A percentile compares a stretch with the other conserved stretches of the same genome.
phyloP scores from a whole-genome alignment of 345 rosid species.

The Trapa incisa region DNA sequence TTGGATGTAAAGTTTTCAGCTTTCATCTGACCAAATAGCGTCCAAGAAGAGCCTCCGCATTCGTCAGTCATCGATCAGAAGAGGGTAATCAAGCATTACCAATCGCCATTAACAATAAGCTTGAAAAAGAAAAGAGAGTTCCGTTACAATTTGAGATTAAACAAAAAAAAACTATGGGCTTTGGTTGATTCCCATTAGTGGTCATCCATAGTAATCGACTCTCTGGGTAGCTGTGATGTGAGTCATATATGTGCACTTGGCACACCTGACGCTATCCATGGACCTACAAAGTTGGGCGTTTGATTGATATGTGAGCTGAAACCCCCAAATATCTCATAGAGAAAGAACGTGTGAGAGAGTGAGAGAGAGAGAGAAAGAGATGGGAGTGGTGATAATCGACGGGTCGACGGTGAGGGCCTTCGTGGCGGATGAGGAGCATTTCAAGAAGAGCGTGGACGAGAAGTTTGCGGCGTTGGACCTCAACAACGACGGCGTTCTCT shows the following conservation, averaged over 20 bases:
- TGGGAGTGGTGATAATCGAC: constrained; percentile 18
- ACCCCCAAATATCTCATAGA: background rate
- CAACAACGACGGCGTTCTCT: constrained; percentile 15
- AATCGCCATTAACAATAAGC: no score
- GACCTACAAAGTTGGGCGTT: background rate
- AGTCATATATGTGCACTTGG: no score
- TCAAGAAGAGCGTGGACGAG: constrained; percentile 15
- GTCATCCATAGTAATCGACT: no score
- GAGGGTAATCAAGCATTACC: background rate
- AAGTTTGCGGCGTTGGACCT: constrained; percentile 12
- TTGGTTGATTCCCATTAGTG: no score
- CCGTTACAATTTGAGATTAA: background rate
- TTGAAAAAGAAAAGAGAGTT: no score
- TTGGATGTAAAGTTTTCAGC: no score
- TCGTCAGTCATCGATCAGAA: no score
- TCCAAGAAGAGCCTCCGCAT: no score
- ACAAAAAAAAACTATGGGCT: background rate
- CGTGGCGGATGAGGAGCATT: constrained; percentile 13
- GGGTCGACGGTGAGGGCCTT: constrained; percentile 15
- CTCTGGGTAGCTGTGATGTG: no score
- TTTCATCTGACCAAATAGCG: no score
- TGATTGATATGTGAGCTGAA: background rate
- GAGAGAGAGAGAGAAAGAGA: constrained; percentile 8
- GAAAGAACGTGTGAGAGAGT: background rate
- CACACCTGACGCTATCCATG: background rate